Base-by-base conservation (phyloP, 371 early-diverging fungal species). In the Thermomucor indicae-seudaticae region DNA sequence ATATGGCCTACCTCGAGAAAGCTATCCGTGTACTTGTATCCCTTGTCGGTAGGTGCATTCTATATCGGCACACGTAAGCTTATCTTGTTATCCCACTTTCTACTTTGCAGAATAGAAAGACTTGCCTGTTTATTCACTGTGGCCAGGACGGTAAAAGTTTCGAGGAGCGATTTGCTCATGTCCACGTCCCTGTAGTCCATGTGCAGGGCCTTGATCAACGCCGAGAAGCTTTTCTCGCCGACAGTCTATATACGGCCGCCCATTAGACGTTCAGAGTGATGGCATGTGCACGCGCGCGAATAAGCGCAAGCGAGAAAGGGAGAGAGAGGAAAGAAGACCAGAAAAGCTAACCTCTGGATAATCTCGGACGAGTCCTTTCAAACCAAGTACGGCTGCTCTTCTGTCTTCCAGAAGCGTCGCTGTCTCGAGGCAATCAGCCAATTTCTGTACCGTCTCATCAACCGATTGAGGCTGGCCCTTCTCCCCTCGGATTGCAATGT, bases 351-450 rank as follows among this genome's bases (percentile, higher is more conserved):
- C 68, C 69, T 67, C 65, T 45, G 64, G 65, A 58, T 68, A 67
- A 46, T 96, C 93, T 38, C 90, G 67, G 6, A 91, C 81, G 30
- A 96, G 79, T 0, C 92, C 92, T 55, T 92, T 92, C 39, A 97
- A 68, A 5, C 89, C 86, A 25, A 88, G 76, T 4, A 94, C 90
- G 5, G 92, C 91, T 2, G 93, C 92, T 37, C 95, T 70, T 45
- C 91, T 69, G 70, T 97, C 97, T 60, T 96, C 95, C 22, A 91
- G 59, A 20, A 93, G 74, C 5, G 92, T 91, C 3, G 92, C 83
- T 37, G 90, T 84, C 48, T 78, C 80, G 23, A 92, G 84, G 41
- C 95, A 82, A 60, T 93, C 95, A 27, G 88, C 87, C 39, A 97
- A 75, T 53, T 83, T 86, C 55, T 87, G 88, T 60, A 96, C 84